Evolutionary conservation across 345 rosid genomes (phyloP).

Genomic region (Eucalyptus tenuipes): DNA sequence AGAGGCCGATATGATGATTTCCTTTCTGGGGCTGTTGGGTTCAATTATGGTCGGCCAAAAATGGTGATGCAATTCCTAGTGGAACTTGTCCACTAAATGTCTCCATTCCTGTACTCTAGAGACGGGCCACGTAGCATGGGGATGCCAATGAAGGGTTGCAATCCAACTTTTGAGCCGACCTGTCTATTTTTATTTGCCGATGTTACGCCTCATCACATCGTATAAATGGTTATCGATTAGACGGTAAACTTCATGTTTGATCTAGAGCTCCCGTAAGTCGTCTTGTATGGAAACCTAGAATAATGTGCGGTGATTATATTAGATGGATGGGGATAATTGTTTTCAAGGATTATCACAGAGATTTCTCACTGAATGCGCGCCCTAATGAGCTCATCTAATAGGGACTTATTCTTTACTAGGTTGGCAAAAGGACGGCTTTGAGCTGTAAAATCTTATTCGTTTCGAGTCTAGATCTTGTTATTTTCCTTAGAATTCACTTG

Average conservation of each 20-base stretch:
- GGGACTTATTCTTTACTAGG: not conserved
- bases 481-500: not conserved
- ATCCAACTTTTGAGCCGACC: not conserved
- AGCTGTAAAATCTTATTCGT: not conserved
- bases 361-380: not conserved
- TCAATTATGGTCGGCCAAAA: not conserved
- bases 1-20: not conserved
- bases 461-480: not conserved
- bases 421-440: not conserved
- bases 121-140: not conserved
- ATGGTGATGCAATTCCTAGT: not conserved
- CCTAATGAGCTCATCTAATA: not conserved
- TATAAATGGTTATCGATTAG: not conserved
- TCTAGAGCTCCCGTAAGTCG: not conserved
- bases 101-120: not conserved
- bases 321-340: not conserved
- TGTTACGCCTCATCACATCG: rapidly evolving
- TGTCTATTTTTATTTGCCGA: not conserved
- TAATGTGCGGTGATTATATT: not conserved
- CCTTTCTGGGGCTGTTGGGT: not conserved
- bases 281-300: not conserved
- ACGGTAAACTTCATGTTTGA: no score
- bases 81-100: not conserved
- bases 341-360: not conserved
- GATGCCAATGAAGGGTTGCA: not conserved